Evolutionary conservation across 108 stramenopile genomes (phyloP).

Genomic region (Pseudonitzschia multiseries): DNA sequence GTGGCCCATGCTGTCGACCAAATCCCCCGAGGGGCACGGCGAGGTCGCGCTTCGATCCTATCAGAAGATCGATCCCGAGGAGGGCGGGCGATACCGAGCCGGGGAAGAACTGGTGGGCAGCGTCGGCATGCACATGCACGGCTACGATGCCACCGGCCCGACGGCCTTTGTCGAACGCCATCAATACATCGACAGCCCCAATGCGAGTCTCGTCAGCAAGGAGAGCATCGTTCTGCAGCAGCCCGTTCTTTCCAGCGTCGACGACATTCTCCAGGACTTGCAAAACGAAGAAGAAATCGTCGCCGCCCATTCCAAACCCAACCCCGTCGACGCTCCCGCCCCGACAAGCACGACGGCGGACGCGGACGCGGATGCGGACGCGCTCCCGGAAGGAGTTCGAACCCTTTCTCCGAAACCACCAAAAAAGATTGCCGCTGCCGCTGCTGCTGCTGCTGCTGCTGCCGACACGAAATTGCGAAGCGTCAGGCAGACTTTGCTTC

Average conservation of each 20-base stretch:
- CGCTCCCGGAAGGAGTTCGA: conserved; percentile 14
- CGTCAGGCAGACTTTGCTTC: not conserved
- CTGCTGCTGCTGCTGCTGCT: too few species aligned
- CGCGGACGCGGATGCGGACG: too few species aligned
- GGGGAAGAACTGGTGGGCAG: not conserved
- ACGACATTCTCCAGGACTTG: conserved; percentile 5
- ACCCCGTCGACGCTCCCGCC: not conserved
- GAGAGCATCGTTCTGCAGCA: not conserved
- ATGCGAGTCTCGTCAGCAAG: not conserved
- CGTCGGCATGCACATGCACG: not conserved
- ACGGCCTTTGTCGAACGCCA: not conserved
- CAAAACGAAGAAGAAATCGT: conserved; percentile 5
- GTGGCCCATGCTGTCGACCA: not conserved
- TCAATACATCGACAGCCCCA: conserved; percentile 4
- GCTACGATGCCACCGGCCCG: not conserved
- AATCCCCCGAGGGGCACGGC: not conserved
- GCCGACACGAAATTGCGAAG: conserved; percentile 10
- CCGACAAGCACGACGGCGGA: not conserved
- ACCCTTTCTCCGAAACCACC: conserved; percentile 16
- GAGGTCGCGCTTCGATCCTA: not conserved
- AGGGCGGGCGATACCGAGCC: not conserved
- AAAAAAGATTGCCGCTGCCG: conserved; percentile 15
- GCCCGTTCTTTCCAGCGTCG: not conserved
- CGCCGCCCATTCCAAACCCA: not conserved
- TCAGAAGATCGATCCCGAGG: not conserved